Base-by-base conservation (phyloP, 805 yeast genomes). In the Yarrowia keelungensis region DNA sequence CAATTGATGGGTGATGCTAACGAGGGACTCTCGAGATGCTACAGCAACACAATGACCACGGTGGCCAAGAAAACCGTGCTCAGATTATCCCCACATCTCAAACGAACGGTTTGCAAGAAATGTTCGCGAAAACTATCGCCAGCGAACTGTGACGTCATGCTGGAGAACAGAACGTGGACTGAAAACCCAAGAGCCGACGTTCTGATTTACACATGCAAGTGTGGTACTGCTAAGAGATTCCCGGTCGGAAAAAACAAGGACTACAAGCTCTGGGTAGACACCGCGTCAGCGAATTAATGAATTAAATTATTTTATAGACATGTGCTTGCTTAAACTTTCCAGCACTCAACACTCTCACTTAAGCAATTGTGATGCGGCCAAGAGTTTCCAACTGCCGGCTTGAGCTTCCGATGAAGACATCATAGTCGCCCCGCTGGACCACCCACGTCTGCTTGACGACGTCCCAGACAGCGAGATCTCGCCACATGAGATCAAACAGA, bases 11-110 rank as follows among this genome's bases (percentile, higher is more conserved):
- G 69, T 1, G 65, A 71, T 7, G 12, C 11, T 11, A 50, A 69
- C 10, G 50, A 77, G 35, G 78, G 81, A 0, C 76, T 91, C n/a
- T 83, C 91, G 0, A 78, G 91, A 62, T 80, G 81, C 67, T 87
- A 87, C 73, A 77, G 84, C 22, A 80, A 84, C 62, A 85, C 84
- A 46, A 78, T 89, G 77, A 87, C 84, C 68, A 73, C 85, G 9
- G 88, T 90, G 9, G 84, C 91, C 9, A 88, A 89, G 74, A 89
- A 88, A 73, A 84, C 87, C 1, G 93, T 90, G 16, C 75, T 88
- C 22, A 84, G 88, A 70, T 75, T 89, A 38, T 83, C 89, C 58
- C 74, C 72, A 0, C 71, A 71, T 5, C 73, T 91, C 11, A 92
- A 92, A 76, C 81, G 97, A 72, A 81, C 84, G 0, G 74, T 88